Base-by-base conservation (phyloP, 768 basidiomycete genomes). In the Mycena galericulata region DNA sequence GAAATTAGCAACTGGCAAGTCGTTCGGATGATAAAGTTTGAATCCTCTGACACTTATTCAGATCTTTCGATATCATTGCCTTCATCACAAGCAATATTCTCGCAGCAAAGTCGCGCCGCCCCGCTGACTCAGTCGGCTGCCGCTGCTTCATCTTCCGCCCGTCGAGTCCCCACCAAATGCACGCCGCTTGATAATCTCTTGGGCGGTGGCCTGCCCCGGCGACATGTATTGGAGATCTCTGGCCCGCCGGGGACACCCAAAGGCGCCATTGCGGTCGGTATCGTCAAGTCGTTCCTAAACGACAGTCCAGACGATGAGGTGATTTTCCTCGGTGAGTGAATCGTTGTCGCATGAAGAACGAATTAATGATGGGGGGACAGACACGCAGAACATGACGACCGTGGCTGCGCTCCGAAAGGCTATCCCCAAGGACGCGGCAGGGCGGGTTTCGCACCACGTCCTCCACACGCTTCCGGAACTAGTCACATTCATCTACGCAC, bases 231-330 rank as follows among this genome's bases (percentile, higher is more conserved):
- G 22, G 93, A 94, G 79, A 80, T 94, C 71, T 91, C 91, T 32
- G 92, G 93, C 0, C 90, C 92, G 49, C 92, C 93, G 0, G 93
- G 93, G 53, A 85, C 87, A 41, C 85, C 87, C 12, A 94, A 92
- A 70, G 90, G 90, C 65, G 74, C 72, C 15, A 69, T 93, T 10
- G 86, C 86, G 11, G 77, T 85, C 17, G 82, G 84, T 56, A 83
- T 92, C 49, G 83, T 85, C 17, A 75, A 78, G 36, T 82, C 78
- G 4, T 88, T 90, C 62, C 78, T 86, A 3, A 79, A 86, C 65
- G 76, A 49, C 29, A 53, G 30, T 15, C 14, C 79, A 4, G 80
- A 80, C 0, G 82, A 88, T 51, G 83, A 85, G n/a, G 84, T 90
- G 7, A 76, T 94, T 24, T 89, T 93, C 70, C 80, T 90, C 66